Conservation (phyloP, 345 rosid genomes). For the Dipteronia dyeriana region DNA sequence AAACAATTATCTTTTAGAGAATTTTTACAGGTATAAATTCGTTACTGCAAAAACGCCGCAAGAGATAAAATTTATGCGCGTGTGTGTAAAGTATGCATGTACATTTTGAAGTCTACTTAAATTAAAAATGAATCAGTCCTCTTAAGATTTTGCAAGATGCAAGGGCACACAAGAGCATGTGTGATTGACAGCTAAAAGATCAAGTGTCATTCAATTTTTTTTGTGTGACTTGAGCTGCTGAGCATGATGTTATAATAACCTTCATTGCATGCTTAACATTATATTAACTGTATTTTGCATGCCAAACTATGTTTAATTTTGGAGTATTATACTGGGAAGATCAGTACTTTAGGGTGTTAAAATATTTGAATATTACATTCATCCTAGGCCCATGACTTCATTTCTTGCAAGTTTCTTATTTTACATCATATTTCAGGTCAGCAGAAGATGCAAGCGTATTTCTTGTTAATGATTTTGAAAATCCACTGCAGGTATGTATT, state of each 20-base stretch:
- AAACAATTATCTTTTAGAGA: background rate
- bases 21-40: background rate
- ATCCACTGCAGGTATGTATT: constrained; percentile 76
- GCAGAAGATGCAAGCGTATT: constrained; percentile 88
- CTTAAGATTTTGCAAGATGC: background rate
- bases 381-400: background rate
- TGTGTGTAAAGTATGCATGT: background rate
- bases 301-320: background rate
- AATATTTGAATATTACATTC: constrained; percentile 13
- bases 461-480: constrained; percentile 84
- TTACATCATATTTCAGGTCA: constrained; percentile 57
- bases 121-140: background rate
- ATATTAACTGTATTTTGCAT: background rate
- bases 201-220: background rate
- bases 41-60: background rate
- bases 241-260: background rate
- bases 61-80: background rate
- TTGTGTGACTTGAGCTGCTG: background rate
- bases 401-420: constrained; percentile 17
- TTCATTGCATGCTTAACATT: background rate
- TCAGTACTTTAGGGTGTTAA: background rate
- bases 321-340: background rate
- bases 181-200: background rate
- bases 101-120: background rate
- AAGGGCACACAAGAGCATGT: background rate